phyloP scores from a whole-genome alignment of 2,329 filamentous ascomycete genomes.

The Penicillium sp. region DNA sequence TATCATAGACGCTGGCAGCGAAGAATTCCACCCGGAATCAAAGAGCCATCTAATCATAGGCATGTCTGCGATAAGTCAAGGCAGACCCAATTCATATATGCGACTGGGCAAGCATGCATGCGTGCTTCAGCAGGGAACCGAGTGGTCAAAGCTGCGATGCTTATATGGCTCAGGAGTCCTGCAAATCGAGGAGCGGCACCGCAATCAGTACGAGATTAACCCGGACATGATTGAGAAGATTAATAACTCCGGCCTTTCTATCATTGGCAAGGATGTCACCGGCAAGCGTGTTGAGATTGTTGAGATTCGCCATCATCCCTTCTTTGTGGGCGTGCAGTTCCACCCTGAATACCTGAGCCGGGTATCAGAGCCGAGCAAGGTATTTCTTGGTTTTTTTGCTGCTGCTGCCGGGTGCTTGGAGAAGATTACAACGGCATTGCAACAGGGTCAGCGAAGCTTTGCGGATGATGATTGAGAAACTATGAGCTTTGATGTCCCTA shows the following conservation, averaged over 20 bases:
- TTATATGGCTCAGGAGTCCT: constrained; percentile 62
- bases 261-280: constrained; percentile 76
- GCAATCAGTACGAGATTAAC: constrained; percentile 90
- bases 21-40: constrained; percentile 57
- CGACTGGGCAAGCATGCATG: constrained; percentile 73
- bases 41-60: constrained; percentile 74
- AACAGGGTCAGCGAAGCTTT: constrained; percentile 19
- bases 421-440: constrained; percentile 29
- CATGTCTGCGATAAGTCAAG: constrained; percentile 84
- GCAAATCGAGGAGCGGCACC: constrained; percentile 70
- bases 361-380: constrained; percentile 70
- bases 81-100: constrained; percentile 84
- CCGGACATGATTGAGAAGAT: constrained; percentile 70
- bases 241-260: constrained; percentile 66
- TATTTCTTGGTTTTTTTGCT: constrained; percentile 82
- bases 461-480: neutral
- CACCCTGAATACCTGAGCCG: constrained; percentile 82
- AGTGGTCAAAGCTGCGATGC: constrained; percentile 75
- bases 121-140: constrained; percentile 70
- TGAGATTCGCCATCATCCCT: constrained; percentile 79
- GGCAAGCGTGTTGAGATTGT: constrained; percentile 80
- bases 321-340: constrained; percentile 82
- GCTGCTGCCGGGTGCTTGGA: constrained; percentile 68
- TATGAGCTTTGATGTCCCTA: neutral
- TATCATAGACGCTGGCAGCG: constrained; percentile 56